Conservation (phyloP, 2,329 filamentous ascomycete species). For the Aspergillus fischeri region DNA sequence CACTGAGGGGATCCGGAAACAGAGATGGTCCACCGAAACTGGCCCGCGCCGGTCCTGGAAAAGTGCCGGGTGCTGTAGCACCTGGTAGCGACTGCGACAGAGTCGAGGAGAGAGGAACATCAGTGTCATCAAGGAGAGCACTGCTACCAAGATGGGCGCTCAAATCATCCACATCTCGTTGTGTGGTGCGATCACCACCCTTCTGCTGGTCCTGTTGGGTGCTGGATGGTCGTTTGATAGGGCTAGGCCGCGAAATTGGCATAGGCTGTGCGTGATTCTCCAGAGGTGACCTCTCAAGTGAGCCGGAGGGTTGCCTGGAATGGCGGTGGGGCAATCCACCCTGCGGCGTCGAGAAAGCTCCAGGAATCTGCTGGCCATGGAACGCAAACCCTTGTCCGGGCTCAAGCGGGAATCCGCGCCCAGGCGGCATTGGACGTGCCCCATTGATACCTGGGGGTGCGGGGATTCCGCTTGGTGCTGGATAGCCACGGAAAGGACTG, state of each 20-base stretch:
- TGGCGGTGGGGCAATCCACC: constrained; percentile 54
- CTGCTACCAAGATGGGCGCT: constrained; percentile 84
- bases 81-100: constrained; percentile 44
- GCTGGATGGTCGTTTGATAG: constrained; percentile 83
- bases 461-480: constrained; percentile 48
- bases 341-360: constrained; percentile 31
- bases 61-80: constrained; percentile 51
- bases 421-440: constrained; percentile 57
- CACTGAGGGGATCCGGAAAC: constrained; percentile 41
- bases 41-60: constrained; percentile 38
- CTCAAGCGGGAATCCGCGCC: constrained; percentile 52
- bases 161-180: constrained; percentile 64
- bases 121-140: constrained; percentile 73
- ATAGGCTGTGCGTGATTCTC: constrained; percentile 60
- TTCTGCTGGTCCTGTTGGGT: constrained; percentile 49
- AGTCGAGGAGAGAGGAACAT: constrained; percentile 58
- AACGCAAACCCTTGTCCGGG: constrained; percentile 39
- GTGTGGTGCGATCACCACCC: constrained; percentile 39
- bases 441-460: constrained; percentile 58
- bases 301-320: constrained; percentile 70
- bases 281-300: constrained; percentile 54
- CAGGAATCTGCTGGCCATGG: constrained; percentile 38
- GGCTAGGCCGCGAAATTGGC: constrained; percentile 75
- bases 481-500: constrained; percentile 53
- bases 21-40: constrained; percentile 41